These are phyloP conservation scores for Nemania abortiva DNA, from an alignment of 2,329 filamentous ascomycete genomes.

Conservation along the genomic window DNA sequence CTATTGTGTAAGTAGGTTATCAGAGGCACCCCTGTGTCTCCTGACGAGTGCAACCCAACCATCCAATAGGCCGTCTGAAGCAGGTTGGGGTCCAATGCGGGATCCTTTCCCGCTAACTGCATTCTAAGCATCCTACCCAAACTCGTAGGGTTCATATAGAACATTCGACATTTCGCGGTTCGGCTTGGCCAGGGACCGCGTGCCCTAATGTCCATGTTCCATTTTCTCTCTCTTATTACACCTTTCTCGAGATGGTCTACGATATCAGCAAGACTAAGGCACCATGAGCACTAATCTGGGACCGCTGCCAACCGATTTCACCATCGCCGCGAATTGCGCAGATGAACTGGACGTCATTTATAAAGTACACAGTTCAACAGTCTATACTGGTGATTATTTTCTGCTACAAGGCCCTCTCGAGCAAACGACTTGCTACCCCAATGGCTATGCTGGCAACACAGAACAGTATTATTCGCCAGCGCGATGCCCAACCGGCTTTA, in stretches of 20 bases:
- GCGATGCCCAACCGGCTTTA: constrained; percentile 11
- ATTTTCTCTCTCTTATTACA: neutral
- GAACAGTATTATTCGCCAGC: constrained; percentile 22
- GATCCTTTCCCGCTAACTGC: no score
- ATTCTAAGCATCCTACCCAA: neutral
- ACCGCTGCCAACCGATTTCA: constrained; percentile 19
- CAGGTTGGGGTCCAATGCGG: no score
- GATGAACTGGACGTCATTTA: neutral
- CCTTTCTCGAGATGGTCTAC: neutral
- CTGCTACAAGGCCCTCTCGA: constrained; percentile 3
- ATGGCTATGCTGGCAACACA: neutral
- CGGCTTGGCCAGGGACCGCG: neutral
- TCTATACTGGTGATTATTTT: neutral
- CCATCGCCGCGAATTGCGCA: neutral
- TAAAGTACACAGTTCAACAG: neutral
- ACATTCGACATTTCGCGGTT: neutral
- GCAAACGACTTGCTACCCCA: constrained; percentile 10
- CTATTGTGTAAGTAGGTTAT: no score
- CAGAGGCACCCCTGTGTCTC: no score
- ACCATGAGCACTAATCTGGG: neutral
- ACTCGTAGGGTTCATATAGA: neutral
- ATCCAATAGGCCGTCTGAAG: no score
- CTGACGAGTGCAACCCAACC: no score
- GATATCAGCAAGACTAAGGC: neutral
- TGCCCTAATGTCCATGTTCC: no score